A percentile compares a stretch with the other conserved stretches of the same genome.
Conservation (phyloP, 768 basidiomycete species). For the Phanerochaete carnosa region DNA sequence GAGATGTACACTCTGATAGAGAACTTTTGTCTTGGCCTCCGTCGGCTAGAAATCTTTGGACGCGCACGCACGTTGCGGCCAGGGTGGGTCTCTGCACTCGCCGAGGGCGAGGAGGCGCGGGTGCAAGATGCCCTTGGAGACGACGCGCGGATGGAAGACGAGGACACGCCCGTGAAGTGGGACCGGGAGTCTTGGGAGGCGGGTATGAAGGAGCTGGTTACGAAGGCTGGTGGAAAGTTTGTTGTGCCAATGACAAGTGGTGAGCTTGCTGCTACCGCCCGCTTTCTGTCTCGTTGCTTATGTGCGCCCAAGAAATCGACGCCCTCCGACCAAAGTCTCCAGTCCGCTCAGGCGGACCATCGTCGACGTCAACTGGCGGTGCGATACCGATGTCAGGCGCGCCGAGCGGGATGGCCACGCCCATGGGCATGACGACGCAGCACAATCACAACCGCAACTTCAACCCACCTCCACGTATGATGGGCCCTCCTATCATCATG, state of each 20-base stretch:
- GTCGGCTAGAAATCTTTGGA: constrained; percentile 89
- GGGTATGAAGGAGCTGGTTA: constrained; percentile 48
- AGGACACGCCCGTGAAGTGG: constrained; percentile 46
- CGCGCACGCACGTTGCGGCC: constrained; percentile 63
- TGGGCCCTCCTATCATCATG: constrained; percentile 27
- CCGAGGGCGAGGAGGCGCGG: constrained; percentile 57
- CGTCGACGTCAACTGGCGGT: background rate
- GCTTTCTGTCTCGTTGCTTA: background rate
- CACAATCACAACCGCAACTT: constrained; percentile 1
- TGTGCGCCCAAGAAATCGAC: constrained; percentile 59
- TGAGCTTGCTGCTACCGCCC: constrained; percentile 13
- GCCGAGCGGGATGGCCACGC: constrained; percentile 22
- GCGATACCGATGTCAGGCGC: background rate
- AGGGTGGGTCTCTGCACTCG: constrained; percentile 90
- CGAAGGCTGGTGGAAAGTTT: constrained; percentile 44
- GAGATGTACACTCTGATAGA: constrained; percentile 96
- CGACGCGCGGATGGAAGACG: constrained; percentile 24
- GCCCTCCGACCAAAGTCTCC: constrained; percentile 85
- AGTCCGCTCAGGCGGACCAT: constrained; percentile 37
- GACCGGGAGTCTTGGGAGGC: constrained; percentile 64
- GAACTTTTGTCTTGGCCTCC: constrained; percentile 93
- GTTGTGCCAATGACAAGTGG: constrained; percentile 67
- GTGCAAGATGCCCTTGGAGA: constrained; percentile 29
- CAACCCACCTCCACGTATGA: constrained; percentile 18
- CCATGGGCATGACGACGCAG: constrained; percentile 17